Base-by-base conservation (phyloP, 371 early-diverging fungal species). In the Apophysomyces variabilis region DNA sequence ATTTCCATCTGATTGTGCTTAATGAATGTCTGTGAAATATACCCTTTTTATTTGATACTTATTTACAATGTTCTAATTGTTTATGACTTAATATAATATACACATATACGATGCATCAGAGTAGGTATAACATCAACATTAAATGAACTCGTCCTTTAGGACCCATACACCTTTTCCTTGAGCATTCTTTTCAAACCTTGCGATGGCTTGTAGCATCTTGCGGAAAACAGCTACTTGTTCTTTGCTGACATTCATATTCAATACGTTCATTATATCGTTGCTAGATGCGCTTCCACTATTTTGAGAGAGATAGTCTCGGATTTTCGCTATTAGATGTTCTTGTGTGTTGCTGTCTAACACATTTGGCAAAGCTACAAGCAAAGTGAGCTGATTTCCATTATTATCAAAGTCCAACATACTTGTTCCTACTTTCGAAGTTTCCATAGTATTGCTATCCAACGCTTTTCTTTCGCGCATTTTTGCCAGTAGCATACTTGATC, bases 161-260 rank as follows among this genome's bases (percentile, higher is more conserved):
- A 74, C 69, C 86, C 88, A 87, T 50, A 77, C 72, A 4, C 88
- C 85, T 47, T 68, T 66, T 38, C 73, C 66, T 64, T 75, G 4
- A 13, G 44, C 44, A 21, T 75, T 69, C 67, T 77, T 80, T 46
- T 83, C 78, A 58, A 86, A 79, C 14, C 61, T 74, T 1, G 90
- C 90, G 38, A 91, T 87, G 3, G 82, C 88, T 65, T 83, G 87
- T 11, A 91, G 71, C 88, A 91, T 83, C 67, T 89, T 87, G 32
- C 85, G 77, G 64, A 91, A 91, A 4, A 88, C 71, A 0, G 81
- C 59, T 7, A 85, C 78, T 38, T 89, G 82, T 5, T 85, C 84
- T 41, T 76, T 71, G 11, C 67, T 71, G 3, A 89, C 68, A 41
- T 79, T 69, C 12, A 79, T 41, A n/a, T 77, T 62, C 38, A 89